These are phyloP conservation scores for Hanseniaspora thailandica DNA, from an alignment of 805 yeast genomes.

Conservation along the genomic window DNA sequence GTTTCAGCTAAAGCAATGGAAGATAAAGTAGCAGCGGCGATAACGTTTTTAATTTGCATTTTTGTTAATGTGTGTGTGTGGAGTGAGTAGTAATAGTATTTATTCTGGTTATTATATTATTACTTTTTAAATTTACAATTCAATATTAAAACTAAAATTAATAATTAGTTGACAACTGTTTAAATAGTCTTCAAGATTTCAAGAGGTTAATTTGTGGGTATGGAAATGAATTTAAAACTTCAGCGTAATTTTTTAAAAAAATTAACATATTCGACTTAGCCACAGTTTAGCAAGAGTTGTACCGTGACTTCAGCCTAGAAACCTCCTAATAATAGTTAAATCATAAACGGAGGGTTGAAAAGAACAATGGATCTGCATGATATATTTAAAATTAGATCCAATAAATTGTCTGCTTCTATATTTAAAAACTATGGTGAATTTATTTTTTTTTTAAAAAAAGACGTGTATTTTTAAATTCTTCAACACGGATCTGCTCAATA, in stretches of 20 bases:
- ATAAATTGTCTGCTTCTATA: neutral
- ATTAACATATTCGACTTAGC: too few relatives aligned
- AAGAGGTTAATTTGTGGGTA: too few relatives aligned
- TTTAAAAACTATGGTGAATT: neutral
- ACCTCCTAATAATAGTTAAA: neutral
- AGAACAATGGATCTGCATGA: neutral
- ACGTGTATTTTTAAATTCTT: neutral
- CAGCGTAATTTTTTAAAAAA: neutral
- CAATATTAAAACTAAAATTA: too few relatives aligned
- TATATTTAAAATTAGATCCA: neutral
- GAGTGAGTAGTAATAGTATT: neutral
- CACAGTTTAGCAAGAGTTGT: neutral
- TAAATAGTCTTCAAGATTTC: too few relatives aligned
- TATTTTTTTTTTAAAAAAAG: neutral
- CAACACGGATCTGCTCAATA: neutral
- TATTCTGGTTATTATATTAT: neutral
- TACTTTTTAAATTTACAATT: too few relatives aligned
- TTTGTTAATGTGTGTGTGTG: neutral
- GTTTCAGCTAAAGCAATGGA: conserved; percentile 20
- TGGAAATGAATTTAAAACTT: too few relatives aligned
- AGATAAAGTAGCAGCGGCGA: conserved; percentile 30
- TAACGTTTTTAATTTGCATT: conserved; percentile 33
- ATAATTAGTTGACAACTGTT: too few relatives aligned
- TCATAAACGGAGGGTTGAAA: too few relatives aligned
- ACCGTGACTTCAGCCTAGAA: neutral